These are phyloP conservation scores for Amylocystis lapponica DNA, from an alignment of 768 basidiomycete species.

Conservation along the genomic window DNA sequence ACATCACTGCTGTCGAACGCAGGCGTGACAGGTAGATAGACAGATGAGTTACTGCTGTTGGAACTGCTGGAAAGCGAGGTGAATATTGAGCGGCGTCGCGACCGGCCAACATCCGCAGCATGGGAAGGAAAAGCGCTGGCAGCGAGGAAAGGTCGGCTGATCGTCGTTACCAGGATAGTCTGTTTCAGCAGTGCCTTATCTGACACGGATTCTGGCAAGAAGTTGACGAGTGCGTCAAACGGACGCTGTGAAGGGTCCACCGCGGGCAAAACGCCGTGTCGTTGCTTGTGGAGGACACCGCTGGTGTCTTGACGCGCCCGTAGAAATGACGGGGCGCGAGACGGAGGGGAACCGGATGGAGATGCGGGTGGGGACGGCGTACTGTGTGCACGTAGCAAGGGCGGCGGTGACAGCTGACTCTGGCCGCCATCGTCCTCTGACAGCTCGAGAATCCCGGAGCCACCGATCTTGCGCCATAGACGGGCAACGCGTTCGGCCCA, in stretches of 20 bases:
- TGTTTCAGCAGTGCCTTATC: conserved; percentile 33
- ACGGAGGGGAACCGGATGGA: conserved; percentile 12
- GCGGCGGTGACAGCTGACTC: conserved; percentile 20
- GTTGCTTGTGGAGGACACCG: conserved; percentile 7
- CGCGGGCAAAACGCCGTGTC: conserved; percentile 17
- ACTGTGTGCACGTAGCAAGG: conserved; percentile 14
- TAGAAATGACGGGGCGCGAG: conserved; percentile 5
- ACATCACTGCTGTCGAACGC: conserved; percentile 8
- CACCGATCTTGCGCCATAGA: conserved; percentile 30
- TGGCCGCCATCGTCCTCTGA: conserved; percentile 19
- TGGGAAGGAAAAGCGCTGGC: too few relatives aligned
- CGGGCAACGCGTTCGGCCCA: conserved; percentile 35
- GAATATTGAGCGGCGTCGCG: conserved; percentile 2
- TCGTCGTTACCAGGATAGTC: conserved; percentile 35
- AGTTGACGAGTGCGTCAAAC: conserved; percentile 35
- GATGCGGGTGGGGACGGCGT: conserved; percentile 19
- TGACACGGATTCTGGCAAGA: conserved; percentile 24
- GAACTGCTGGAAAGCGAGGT: conserved; percentile 6
- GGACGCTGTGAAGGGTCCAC: conserved; percentile 29
- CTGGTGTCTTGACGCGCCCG: conserved; percentile 6
- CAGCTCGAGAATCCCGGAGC: conserved; percentile 21
- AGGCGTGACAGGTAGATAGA: conserved; percentile 8
- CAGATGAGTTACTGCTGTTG: conserved; percentile 7
- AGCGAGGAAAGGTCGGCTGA: conserved; percentile 31
- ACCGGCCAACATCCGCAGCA: too few relatives aligned